Percentiles rank a stretch among this genome's conserved stretches.
Conservation (phyloP, 306 rosid species). For the Lotus japonicus region DNA sequence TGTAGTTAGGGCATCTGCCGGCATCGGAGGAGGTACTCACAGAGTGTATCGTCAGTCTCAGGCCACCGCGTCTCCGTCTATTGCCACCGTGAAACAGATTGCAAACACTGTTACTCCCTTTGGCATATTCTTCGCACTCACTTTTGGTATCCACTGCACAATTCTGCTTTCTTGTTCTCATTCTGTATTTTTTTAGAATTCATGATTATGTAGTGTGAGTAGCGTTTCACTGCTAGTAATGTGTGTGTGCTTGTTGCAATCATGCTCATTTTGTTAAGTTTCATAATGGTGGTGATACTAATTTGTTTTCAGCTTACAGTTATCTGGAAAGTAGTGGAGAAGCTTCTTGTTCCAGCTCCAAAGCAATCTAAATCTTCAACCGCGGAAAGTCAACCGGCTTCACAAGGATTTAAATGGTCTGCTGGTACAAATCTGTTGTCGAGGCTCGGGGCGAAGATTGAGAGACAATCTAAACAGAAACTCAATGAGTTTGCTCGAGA, state of each 20-base stretch:
- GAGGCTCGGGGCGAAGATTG: conserved; percentile 66
- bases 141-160: conserved; percentile 51
- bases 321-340: conserved; percentile 92
- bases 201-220: not conserved
- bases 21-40: conserved; percentile 41
- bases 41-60: conserved; percentile 76
- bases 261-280: conserved; percentile 15
- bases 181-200: not conserved
- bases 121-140: conserved; percentile 51
- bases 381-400: conserved; percentile 40
- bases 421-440: conserved; percentile 77
- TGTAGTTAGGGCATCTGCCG: conserved; percentile 44
- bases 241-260: conserved; percentile 8
- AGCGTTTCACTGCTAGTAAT: not conserved
- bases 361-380: conserved; percentile 44
- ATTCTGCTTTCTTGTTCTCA: not conserved
- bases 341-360: conserved; percentile 54
- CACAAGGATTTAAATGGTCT: conserved; percentile 75
- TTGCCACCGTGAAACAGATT: conserved; percentile 58
- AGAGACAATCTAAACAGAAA: conserved; percentile 76
- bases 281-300: conserved; percentile 45
- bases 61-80: conserved; percentile 34
- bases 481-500: conserved; percentile 89
- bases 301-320: conserved; percentile 86
- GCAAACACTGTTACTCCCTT: conserved; percentile 55